These are phyloP conservation scores for Nymphaea thermarum DNA, from an alignment of 164 flowering plant genomes.

Conservation along the genomic window DNA sequence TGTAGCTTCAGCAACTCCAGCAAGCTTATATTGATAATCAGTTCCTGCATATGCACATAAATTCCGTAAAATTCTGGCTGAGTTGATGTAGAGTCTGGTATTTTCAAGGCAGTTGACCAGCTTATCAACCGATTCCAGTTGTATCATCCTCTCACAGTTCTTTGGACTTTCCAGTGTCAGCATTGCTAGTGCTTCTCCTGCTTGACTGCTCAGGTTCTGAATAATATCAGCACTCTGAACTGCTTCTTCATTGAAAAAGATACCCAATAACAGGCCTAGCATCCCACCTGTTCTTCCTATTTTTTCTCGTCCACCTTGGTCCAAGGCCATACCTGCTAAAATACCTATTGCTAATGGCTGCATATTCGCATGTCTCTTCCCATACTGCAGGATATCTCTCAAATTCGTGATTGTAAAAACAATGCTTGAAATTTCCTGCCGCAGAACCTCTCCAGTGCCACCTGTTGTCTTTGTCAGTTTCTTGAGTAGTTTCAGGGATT, in stretches of 20 bases:
- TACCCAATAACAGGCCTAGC: conserved; percentile 44
- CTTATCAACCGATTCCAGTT: conserved; percentile 27
- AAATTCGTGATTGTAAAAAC: conserved; percentile 88
- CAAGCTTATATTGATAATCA: conserved; percentile 34
- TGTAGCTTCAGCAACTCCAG: conserved; percentile 38
- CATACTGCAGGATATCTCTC: conserved; percentile 59
- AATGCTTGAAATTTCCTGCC: conserved; percentile 66
- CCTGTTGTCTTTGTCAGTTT: conserved; percentile 80
- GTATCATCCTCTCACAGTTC: conserved; percentile 52
- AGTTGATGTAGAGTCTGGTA: conserved; percentile 37
- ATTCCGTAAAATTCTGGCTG: conserved; percentile 72
- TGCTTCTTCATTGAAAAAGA: conserved; percentile 38
- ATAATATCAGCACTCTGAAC: conserved; percentile 5
- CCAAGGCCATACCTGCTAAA: conserved; percentile 60
- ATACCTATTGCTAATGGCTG: conserved; percentile 67
- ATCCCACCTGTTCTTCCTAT: conserved; percentile 87
- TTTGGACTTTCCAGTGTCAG: conserved; percentile 58
- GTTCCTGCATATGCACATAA: conserved; percentile 47
- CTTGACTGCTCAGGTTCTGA: conserved; percentile 40
- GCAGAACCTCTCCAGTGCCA: conserved; percentile 52
- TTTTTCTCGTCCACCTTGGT: conserved; percentile 71
- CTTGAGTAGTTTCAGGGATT: conserved; percentile 68
- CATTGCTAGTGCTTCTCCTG: conserved; percentile 91
- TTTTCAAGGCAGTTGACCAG: conserved; percentile 43
- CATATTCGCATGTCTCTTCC: conserved; percentile 47